These are phyloP conservation scores for Echeveria elegans DNA, from an alignment of 164 flowering plant genomes.

Conservation along the genomic window DNA sequence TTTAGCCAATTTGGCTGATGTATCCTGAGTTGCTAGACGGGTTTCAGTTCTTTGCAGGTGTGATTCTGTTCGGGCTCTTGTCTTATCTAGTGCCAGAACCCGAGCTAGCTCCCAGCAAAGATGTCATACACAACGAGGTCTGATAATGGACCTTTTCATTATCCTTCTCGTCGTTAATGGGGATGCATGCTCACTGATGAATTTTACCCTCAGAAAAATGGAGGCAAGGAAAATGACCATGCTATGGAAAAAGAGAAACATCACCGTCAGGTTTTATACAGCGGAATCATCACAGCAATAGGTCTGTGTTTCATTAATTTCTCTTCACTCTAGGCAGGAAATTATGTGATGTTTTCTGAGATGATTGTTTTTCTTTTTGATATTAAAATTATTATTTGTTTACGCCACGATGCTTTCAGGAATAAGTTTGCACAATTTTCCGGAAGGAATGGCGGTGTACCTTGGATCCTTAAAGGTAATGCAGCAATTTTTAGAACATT, in stretches of 20 bases:
- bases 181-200: not conserved
- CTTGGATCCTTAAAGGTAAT: slow-evolving; percentile 93
- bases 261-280: slow-evolving; percentile 83
- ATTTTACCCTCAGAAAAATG: slow-evolving; percentile 33
- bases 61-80: slow-evolving; percentile 66
- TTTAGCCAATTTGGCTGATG: not conserved
- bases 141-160: not conserved
- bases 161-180: too few species aligned
- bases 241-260: slow-evolving; percentile 74
- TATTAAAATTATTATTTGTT: too few species aligned
- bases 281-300: slow-evolving; percentile 91
- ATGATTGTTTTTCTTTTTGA: too few species aligned
- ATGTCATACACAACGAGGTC: slow-evolving; percentile 57
- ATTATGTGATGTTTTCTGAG: too few species aligned
- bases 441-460: slow-evolving; percentile 99
- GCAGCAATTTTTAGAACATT: not conserved
- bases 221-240: slow-evolving; percentile 64
- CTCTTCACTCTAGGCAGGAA: too few species aligned
- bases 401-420: slow-evolving; percentile 36
- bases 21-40: slow-evolving; percentile 12
- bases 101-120: slow-evolving; percentile 39
- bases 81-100: slow-evolving; percentile 86
- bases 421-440: slow-evolving; percentile 97
- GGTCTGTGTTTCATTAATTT: slow-evolving; percentile 30
- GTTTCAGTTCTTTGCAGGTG: slow-evolving; percentile 83